phyloP scores from a whole-genome alignment of 2,329 filamentous ascomycete genomes.

The Albifimbria verrucaria region DNA sequence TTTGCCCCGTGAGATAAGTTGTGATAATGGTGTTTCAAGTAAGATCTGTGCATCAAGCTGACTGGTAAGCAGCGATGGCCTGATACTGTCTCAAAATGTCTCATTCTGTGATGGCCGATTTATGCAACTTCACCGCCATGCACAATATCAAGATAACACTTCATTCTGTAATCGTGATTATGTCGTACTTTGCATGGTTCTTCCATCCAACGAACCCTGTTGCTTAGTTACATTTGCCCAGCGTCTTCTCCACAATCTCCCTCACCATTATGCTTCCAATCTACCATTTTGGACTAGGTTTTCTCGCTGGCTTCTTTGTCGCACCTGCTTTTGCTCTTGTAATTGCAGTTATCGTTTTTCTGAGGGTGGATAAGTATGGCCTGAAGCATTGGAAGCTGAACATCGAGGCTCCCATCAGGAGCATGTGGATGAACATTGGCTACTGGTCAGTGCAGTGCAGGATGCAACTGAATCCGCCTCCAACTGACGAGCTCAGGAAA shows the following conservation, averaged over 20 bases:
- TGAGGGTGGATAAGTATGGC: conserved; percentile 37
- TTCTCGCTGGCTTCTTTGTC: conserved; percentile 23
- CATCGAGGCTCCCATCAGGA: conserved; percentile 37
- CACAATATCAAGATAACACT: too few species aligned
- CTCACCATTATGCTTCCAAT: not conserved
- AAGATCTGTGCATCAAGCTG: too few species aligned
- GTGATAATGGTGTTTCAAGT: too few species aligned
- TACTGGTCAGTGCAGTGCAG: conserved; percentile 47
- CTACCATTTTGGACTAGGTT: conserved; percentile 10
- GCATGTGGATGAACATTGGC: conserved; percentile 65
- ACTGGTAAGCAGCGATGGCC: too few species aligned
- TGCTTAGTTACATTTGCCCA: not conserved
- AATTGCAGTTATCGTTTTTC: conserved; percentile 15
- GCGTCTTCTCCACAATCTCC: not conserved
- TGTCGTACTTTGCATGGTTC: too few species aligned
- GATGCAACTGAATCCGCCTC: not conserved
- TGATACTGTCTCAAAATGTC: too few species aligned
- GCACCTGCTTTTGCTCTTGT: conserved; percentile 13
- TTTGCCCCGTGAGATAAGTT: too few species aligned
- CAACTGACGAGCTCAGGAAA: conserved; percentile 22
- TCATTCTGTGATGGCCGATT: too few species aligned
- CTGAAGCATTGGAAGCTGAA: conserved; percentile 56
- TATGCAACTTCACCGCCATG: too few species aligned
- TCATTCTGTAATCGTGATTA: too few species aligned
- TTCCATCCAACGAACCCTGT: too few species aligned